Conservation (phyloP, 768 basidiomycete species). For the Mycena chlorophos region DNA sequence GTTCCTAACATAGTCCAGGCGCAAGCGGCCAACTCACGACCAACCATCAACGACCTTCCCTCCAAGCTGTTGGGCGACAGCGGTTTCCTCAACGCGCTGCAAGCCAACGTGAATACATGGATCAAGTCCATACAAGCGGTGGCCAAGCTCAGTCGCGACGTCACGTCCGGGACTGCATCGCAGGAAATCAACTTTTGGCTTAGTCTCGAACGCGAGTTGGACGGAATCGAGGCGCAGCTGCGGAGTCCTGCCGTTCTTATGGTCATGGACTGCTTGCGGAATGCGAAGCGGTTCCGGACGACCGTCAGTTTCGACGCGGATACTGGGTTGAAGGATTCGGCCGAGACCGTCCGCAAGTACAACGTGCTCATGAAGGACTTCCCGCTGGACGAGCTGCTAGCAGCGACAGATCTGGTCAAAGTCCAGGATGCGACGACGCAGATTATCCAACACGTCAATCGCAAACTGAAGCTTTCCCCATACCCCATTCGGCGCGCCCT, state of each 20-base stretch:
- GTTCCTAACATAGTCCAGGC: conserved; percentile 32
- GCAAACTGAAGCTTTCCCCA: conserved; percentile 92
- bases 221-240: conserved; percentile 90
- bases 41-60: conserved; percentile 76
- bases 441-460: conserved; percentile 93
- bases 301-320: conserved; percentile 98
- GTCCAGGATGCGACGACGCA: conserved; percentile 84
- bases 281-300: conserved; percentile 95
- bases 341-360: conserved; percentile 94
- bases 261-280: conserved; percentile 91
- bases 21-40: conserved; percentile 55
- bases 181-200: conserved; percentile 99
- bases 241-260: conserved; percentile 89
- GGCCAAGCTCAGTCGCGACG: conserved; percentile 93
- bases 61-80: conserved; percentile 78
- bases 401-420: conserved; percentile 94
- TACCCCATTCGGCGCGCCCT: conserved; percentile 96
- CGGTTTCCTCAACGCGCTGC: conserved; percentile 89
- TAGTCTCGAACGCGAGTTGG: conserved; percentile 88
- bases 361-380: conserved; percentile 99
- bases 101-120: conserved; percentile 94
- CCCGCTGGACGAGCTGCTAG: conserved; percentile 92
- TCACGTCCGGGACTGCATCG: conserved; percentile 90
- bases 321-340: conserved; percentile 93
- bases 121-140: conserved; percentile 97